Evolutionary conservation across 495 filamentous ascomycete species (phyloP).

Genomic region (Aspergillus bertholletiae): DNA sequence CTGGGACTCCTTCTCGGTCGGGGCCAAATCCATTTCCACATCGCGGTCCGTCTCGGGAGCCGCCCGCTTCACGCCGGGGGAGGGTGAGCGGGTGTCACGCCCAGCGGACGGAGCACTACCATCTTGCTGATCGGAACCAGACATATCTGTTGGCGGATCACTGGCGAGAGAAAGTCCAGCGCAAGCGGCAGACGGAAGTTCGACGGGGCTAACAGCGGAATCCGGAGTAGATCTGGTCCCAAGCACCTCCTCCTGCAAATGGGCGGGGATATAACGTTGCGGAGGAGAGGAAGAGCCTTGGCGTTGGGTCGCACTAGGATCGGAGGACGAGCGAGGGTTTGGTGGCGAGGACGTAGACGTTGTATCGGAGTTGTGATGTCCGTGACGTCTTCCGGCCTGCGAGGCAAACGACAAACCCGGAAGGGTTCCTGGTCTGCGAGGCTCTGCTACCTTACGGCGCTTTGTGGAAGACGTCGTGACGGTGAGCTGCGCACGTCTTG

Average conservation of each 20-base stretch:
- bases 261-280: conserved; percentile 55
- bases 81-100: conserved; percentile 40
- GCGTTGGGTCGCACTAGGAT: conserved; percentile 30
- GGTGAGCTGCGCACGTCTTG: conserved; percentile 62
- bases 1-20: conserved; percentile 20
- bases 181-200: conserved; percentile 70
- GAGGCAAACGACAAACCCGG: conserved; percentile 28
- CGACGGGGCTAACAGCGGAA: conserved; percentile 53
- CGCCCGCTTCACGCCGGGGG: conserved; percentile 50
- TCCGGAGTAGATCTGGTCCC: conserved; percentile 42
- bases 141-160: conserved; percentile 54
- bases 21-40: conserved; percentile 26
- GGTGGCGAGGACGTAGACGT: conserved; percentile 24
- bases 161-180: conserved; percentile 65
- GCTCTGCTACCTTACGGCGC: conserved; percentile 78
- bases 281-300: conserved; percentile 35
- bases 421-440: conserved; percentile 32
- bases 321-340: conserved; percentile 23
- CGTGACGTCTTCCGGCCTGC: conserved; percentile 45
- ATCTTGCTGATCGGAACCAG: conserved; percentile 32
- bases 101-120: conserved; percentile 17
- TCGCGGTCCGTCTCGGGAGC: conserved; percentile 46
- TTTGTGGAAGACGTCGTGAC: conserved; percentile 87
- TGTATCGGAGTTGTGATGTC: conserved; percentile 30
- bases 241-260: conserved; percentile 59